A percentile compares a stretch with the other conserved stretches of the same genome.
Evolutionary conservation across 129 eudicot species (phyloP).

Genomic region (Escallonia herrerae): DNA sequence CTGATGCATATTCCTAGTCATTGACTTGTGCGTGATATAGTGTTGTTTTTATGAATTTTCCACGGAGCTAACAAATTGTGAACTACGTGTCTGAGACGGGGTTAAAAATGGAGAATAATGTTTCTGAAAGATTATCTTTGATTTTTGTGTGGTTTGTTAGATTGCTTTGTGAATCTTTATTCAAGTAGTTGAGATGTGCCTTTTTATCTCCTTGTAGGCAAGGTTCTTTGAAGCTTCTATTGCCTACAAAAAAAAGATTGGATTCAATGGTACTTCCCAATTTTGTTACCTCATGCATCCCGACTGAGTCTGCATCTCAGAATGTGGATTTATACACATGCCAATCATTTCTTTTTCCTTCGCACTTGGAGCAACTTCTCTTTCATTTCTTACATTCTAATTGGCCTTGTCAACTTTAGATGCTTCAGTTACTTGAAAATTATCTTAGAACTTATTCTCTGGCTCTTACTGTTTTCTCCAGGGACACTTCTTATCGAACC

Average conservation of each 20-base stretch:
- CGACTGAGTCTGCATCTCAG: too few relatives aligned
- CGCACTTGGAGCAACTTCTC: neutral
- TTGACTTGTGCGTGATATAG: neutral
- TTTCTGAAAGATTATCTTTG: too few relatives aligned
- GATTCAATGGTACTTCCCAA: slow-evolving; percentile 62
- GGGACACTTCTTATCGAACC: slow-evolving; percentile 96
- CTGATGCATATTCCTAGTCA: neutral
- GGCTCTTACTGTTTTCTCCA: slow-evolving; percentile 14
- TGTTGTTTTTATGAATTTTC: neutral
- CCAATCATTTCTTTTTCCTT: neutral
- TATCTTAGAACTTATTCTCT: neutral
- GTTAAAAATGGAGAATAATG: too few relatives aligned
- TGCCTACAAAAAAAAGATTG: slow-evolving; percentile 93
- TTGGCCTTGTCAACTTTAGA: neutral
- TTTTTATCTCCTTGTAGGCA: slow-evolving; percentile 44
- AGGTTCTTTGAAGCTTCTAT: slow-evolving; percentile 86
- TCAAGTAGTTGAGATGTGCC: neutral
- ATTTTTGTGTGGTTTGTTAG: too few relatives aligned
- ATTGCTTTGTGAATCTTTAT: neutral
- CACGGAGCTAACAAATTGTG: neutral
- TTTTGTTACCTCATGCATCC: too few relatives aligned
- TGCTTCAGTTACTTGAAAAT: neutral
- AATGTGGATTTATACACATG: neutral
- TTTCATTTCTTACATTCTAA: neutral
- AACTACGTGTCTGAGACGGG: neutral